A percentile compares a stretch with the other conserved stretches of the same genome.
phyloP scores from a whole-genome alignment of 1,284 basidiomycete species.

The Ceratobasidium sp. region DNA sequence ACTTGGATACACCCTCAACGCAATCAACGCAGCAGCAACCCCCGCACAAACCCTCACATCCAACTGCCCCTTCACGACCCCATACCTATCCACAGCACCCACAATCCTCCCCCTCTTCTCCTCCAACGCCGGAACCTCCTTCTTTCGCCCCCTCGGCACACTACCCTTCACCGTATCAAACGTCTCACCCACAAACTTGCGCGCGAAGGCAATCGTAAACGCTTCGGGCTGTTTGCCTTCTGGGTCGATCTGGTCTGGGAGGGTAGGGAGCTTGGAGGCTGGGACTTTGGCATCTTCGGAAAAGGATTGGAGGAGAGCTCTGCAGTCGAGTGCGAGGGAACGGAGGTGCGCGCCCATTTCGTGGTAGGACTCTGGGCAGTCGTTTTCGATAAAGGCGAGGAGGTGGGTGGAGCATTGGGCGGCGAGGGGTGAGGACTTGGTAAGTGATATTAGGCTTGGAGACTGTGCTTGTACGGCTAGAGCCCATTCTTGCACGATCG shows the following conservation, averaged over 20 bases:
- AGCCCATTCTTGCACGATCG: constrained; percentile 96
- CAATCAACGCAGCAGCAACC: constrained; percentile 92
- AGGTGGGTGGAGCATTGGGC: constrained; percentile 75
- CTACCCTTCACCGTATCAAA: constrained; percentile 83
- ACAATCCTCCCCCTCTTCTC: constrained; percentile 84
- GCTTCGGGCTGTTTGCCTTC: constrained; percentile 72
- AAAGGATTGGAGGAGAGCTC: constrained; percentile 84
- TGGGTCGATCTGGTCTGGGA: constrained; percentile 83
- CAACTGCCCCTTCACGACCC: constrained; percentile 86
- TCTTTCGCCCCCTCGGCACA: constrained; percentile 81
- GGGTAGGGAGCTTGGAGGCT: constrained; percentile 80
- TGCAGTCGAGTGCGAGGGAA: constrained; percentile 86
- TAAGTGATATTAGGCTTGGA: constrained; percentile 46
- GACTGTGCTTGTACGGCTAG: constrained; percentile 26
- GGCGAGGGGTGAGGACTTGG: constrained; percentile 67
- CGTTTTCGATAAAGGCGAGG: constrained; percentile 79
- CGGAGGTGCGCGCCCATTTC: constrained; percentile 90
- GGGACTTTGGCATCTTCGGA: constrained; percentile 88
- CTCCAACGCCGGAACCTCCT: constrained; percentile 78
- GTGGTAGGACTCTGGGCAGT: constrained; percentile 80
- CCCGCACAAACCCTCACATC: constrained; percentile 91
- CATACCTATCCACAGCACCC: constrained; percentile 85
- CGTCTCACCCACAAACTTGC: constrained; percentile 76
- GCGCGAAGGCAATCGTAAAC: constrained; percentile 88
- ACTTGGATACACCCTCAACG: constrained; percentile 84